Conservation (phyloP, 23 red algal genomes). For the Gracilariopsis chorda region DNA sequence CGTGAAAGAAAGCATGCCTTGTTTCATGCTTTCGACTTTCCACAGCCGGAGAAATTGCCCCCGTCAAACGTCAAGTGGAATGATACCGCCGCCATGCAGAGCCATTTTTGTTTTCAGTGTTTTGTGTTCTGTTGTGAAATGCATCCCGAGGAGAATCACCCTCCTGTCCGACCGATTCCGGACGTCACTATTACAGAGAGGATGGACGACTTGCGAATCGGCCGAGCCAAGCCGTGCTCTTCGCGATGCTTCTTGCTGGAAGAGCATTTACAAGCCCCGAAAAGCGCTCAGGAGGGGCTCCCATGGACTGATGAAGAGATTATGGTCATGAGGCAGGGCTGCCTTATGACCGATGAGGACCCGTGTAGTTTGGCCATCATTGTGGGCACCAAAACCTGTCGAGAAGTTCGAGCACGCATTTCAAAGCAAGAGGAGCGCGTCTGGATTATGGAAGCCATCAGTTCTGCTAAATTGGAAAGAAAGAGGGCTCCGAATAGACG, state of each 20-base stretch:
- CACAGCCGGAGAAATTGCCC: neutral
- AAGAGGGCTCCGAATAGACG: neutral
- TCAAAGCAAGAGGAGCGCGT: neutral
- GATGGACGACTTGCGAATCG: neutral
- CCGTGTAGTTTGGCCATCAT: slow-evolving; percentile 37
- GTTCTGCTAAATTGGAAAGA: slow-evolving; percentile 4
- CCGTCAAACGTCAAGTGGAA: neutral
- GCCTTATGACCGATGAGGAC: slow-evolving; percentile 4
- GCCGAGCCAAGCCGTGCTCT: neutral
- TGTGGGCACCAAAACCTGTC: slow-evolving; percentile 45
- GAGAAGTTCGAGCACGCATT: slow-evolving; percentile 36
- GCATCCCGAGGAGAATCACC: slow-evolving; percentile 30
- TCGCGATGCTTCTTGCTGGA: slow-evolving; percentile 32
- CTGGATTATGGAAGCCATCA: neutral
- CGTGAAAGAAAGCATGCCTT: neutral
- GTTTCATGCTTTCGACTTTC: neutral
- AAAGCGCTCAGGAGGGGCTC: neutral
- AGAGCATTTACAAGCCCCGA: neutral
- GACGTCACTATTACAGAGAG: slow-evolving; percentile 17
- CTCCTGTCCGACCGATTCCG: slow-evolving; percentile 33
- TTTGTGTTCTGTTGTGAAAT: slow-evolving; percentile 33
- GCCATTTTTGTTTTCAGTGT: slow-evolving; percentile 55
- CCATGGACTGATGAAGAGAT: slow-evolving; percentile 44
- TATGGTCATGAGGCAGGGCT: slow-evolving; percentile 21
- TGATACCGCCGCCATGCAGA: neutral